phyloP scores from a whole-genome alignment of 805 yeast genomes.

The Lachancea fermentati region DNA sequence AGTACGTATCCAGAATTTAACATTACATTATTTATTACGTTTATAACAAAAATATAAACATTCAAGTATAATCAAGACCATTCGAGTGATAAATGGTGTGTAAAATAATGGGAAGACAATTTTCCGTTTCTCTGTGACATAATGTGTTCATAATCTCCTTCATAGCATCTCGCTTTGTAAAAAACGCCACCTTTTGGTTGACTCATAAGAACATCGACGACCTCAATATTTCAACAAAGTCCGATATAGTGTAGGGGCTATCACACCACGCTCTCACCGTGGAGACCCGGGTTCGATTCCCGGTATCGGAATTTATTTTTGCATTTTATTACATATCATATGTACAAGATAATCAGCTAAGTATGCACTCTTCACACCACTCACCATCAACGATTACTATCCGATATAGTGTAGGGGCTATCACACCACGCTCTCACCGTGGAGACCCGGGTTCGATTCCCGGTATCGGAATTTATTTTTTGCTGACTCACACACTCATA shows the following conservation, averaged over 20 bases:
- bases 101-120: no score
- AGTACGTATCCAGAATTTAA: no score
- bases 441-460: slow-evolving; percentile 37
- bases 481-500: not conserved
- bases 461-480: slow-evolving; percentile 29
- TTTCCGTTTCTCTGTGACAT: no score
- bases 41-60: no score
- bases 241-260: slow-evolving; percentile 20
- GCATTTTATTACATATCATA: no score
- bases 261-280: slow-evolving; percentile 36
- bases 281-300: slow-evolving; percentile 51
- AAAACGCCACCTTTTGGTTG: not conserved
- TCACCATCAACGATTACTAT: slow-evolving; percentile 4
- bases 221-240: no score
- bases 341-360: no score
- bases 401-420: slow-evolving; percentile 37
- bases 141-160: no score
- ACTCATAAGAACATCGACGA: slow-evolving; percentile 5
- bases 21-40: no score
- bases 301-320: slow-evolving; percentile 44
- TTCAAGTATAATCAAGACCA: no score
- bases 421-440: slow-evolving; percentile 37
- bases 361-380: not conserved
- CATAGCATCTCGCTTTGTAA: not conserved
- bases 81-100: no score